Conservation (phyloP, 2,329 filamentous ascomycete genomes). For the Emergomyces orientalis region DNA sequence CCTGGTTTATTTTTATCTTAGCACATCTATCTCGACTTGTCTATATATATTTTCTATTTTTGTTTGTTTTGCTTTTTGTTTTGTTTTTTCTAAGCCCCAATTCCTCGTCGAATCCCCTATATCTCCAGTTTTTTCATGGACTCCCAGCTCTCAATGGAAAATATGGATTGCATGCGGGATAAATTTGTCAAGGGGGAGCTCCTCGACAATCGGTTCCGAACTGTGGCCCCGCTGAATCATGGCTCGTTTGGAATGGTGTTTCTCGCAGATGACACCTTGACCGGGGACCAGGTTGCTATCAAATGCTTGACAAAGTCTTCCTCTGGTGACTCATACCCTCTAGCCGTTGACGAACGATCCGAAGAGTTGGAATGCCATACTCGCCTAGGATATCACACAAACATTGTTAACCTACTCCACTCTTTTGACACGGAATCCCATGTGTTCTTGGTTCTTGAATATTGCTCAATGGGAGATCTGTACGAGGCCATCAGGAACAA, state of each 20-base stretch:
- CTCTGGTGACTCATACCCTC: constrained; percentile 50
- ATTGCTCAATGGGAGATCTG: constrained; percentile 86
- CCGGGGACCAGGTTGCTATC: constrained; percentile 76
- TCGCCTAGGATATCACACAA: constrained; percentile 67
- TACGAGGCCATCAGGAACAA: constrained; percentile 93
- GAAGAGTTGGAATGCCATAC: constrained; percentile 61
- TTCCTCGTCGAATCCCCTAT: neutral
- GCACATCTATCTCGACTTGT: constrained; percentile 13
- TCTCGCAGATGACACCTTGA: constrained; percentile 70
- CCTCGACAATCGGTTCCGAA: constrained; percentile 81
- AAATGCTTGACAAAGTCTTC: constrained; percentile 89
- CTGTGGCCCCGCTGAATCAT: constrained; percentile 90
- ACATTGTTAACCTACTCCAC: constrained; percentile 86
- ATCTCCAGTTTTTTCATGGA: neutral
- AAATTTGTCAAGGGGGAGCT: constrained; percentile 69
- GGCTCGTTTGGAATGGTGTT: constrained; percentile 99
- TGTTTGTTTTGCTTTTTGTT: constrained; percentile 23
- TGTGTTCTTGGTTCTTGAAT: constrained; percentile 86
- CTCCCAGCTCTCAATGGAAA: neutral
- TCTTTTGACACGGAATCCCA: constrained; percentile 89
- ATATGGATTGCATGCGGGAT: constrained; percentile 79
- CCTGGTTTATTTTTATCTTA: constrained; percentile 16
- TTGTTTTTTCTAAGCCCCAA: neutral
- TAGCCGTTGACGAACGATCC: constrained; percentile 66
- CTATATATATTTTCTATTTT: constrained; percentile 17